phyloP scores from a whole-genome alignment of 306 rosid genomes.

The Ammopiptanthus mongolicus region DNA sequence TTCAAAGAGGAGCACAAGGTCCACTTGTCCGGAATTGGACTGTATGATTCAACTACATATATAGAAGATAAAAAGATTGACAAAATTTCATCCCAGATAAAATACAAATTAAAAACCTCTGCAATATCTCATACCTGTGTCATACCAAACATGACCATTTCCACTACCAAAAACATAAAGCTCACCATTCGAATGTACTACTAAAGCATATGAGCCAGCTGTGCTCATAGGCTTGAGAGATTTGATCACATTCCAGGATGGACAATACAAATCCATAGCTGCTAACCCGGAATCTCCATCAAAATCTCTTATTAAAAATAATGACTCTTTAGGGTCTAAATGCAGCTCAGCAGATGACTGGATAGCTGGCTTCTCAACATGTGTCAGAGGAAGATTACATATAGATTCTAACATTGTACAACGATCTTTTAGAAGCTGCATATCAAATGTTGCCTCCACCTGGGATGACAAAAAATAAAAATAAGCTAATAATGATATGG shows the following conservation, averaged over 20 bases:
- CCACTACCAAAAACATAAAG: slow-evolving; percentile 48
- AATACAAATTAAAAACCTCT: neutral
- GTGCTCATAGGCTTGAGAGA: slow-evolving; percentile 37
- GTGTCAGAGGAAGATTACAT: slow-evolving; percentile 15
- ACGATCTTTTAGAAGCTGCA: slow-evolving; percentile 42
- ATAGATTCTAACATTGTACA: slow-evolving; percentile 25
- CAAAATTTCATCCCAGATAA: neutral
- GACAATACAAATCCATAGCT: slow-evolving; percentile 43
- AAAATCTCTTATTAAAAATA: slow-evolving; percentile 42
- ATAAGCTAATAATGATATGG: neutral
- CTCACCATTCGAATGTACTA: slow-evolving; percentile 42
- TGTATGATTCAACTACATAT: slow-evolving; percentile 55
- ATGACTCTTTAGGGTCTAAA: slow-evolving; percentile 39
- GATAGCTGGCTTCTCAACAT: slow-evolving; percentile 17
- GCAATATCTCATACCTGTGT: slow-evolving; percentile 34
- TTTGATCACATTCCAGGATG: slow-evolving; percentile 42
- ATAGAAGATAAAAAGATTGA: slow-evolving; percentile 9
- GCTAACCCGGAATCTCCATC: slow-evolving; percentile 44
- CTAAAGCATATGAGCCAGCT: slow-evolving; percentile 42
- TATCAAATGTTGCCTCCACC: slow-evolving; percentile 45
- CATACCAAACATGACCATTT: slow-evolving; percentile 40
- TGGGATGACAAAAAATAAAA: slow-evolving; percentile 22
- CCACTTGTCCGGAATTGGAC: slow-evolving; percentile 37
- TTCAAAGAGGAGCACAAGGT: slow-evolving; percentile 43
- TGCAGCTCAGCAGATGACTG: slow-evolving; percentile 22